A percentile compares a stretch with the other conserved stretches of the same genome.
These are phyloP conservation scores for Acanthamoeba sp. DNA, from an alignment of 208 protist genomes.

Conservation along the genomic window DNA sequence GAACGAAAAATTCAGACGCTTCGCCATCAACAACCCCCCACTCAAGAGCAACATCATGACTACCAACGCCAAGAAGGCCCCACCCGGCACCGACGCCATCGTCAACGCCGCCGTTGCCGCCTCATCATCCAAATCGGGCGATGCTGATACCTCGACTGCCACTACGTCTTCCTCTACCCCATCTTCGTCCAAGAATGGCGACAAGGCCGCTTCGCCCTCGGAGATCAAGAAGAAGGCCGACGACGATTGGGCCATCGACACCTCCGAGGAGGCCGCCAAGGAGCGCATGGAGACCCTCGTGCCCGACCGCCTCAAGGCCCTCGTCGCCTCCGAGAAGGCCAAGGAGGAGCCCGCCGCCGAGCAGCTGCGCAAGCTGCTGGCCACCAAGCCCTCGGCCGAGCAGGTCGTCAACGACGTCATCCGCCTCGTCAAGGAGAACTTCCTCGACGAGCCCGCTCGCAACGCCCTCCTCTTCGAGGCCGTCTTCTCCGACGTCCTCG, in stretches of 20 bases:
- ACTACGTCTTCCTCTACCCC: neutral
- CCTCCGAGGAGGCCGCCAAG: constrained; percentile 63
- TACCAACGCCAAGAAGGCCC: constrained; percentile 45
- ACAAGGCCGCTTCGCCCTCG: neutral
- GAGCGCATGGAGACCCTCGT: constrained; percentile 69
- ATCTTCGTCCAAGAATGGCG: constrained; percentile 34
- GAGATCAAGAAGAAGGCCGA: constrained; percentile 57
- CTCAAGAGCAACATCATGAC: constrained; percentile 60
- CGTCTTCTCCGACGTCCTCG: constrained; percentile 18
- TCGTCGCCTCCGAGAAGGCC: constrained; percentile 53
- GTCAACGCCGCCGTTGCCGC: neutral
- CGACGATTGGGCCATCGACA: constrained; percentile 71
- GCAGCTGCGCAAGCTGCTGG: constrained; percentile 53
- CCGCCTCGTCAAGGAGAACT: constrained; percentile 45
- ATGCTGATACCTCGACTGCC: neutral
- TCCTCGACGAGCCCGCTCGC: constrained; percentile 44
- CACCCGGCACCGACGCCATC: constrained; percentile 3
- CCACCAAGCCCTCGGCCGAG: neutral
- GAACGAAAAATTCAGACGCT: constrained; percentile 65
- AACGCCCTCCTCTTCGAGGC: constrained; percentile 40
- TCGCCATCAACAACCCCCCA: constrained; percentile 70
- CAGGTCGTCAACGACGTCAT: constrained; percentile 34
- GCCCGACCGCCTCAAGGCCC: constrained; percentile 61
- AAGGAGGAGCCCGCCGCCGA: constrained; percentile 57
- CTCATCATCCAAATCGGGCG: neutral